phyloP scores from a whole-genome alignment of 2,329 filamentous ascomycete species.

The Colletotrichum higginsianum region DNA sequence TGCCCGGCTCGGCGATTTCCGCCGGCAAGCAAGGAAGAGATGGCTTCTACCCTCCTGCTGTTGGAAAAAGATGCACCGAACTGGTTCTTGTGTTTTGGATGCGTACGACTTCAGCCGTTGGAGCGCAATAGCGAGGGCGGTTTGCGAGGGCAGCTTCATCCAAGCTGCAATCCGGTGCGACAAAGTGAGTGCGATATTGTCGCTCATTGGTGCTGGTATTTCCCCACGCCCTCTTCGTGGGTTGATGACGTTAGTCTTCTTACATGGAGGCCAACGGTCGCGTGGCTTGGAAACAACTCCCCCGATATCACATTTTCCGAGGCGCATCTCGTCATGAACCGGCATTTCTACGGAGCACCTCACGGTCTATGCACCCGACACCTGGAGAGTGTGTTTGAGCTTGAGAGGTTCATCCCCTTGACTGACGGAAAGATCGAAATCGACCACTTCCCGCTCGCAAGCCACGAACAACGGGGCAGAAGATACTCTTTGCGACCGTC shows the following conservation, averaged over 20 bases:
- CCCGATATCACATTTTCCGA: conserved; percentile 2
- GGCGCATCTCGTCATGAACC: conserved; percentile 16
- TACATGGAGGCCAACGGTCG: neutral
- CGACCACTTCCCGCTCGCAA: neutral
- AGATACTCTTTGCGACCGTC: neutral
- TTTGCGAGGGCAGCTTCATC: conserved; percentile 12
- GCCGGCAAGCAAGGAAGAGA: neutral
- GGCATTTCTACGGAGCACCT: neutral
- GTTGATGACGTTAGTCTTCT: neutral
- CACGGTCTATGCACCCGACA: neutral
- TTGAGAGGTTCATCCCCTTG: neutral
- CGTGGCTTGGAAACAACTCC: neutral
- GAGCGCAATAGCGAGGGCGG: neutral
- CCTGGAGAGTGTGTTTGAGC: neutral
- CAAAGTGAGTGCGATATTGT: neutral
- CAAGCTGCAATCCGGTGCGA: neutral
- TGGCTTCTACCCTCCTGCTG: neutral
- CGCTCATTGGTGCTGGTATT: neutral
- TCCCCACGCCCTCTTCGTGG: neutral
- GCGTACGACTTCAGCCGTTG: neutral
- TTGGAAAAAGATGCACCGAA: neutral
- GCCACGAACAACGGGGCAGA: neutral
- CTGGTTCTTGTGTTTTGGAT: conserved; percentile 15
- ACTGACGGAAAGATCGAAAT: neutral
- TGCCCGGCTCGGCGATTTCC: neutral